Base-by-base conservation (phyloP, 805 yeast species). In the Martiniozyma abietophila region DNA sequence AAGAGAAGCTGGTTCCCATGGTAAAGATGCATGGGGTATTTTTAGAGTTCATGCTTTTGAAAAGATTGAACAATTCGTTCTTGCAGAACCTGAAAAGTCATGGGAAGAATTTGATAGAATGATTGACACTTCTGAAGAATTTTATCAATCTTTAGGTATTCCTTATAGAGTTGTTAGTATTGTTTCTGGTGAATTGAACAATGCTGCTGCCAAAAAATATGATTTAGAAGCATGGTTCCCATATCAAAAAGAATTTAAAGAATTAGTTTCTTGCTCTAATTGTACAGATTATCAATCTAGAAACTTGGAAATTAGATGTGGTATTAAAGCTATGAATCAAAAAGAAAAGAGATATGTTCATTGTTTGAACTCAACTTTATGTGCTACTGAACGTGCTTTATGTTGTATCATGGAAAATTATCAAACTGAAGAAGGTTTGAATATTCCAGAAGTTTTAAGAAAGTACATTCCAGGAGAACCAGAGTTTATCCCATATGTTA, bases 161-260 rank as follows among this genome's bases (percentile, higher is more conserved):
- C 98, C 98, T 43, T 92, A 89, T 72, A 76, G 97, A 61, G 92
- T 92, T 39, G 98, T 92, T 44, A 95, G 95, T 50, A 92, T 92
- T 61, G 98, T 92, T 43, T 85, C 96, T 41, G 98, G 97, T 52
- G 98, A 89, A 69, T 76, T 92, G 59, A 92, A 92, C 73, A 92
- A 92, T 52, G 96, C 98, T 35, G 98, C 98, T 43, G 97, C 98
- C 47, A 92, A 92, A 72, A 92, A 92, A 64, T 92, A 80, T 68
- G 98, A 92, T 68, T 74, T 92, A 57, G 98, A 92, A 71, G 98
- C 98, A 33, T 92, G 98, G 98, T 92, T 92, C 94, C 98, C 98
- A 57, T 92, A 71, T 83, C 98, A 92, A 71, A 74, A 86, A 61
- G 98, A 92, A 66, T 92, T 83, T 70, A 92, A 92, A 67, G 98